phyloP scores from a whole-genome alignment of 202 grass and related monocot species.

The Panicum hallii region DNA sequence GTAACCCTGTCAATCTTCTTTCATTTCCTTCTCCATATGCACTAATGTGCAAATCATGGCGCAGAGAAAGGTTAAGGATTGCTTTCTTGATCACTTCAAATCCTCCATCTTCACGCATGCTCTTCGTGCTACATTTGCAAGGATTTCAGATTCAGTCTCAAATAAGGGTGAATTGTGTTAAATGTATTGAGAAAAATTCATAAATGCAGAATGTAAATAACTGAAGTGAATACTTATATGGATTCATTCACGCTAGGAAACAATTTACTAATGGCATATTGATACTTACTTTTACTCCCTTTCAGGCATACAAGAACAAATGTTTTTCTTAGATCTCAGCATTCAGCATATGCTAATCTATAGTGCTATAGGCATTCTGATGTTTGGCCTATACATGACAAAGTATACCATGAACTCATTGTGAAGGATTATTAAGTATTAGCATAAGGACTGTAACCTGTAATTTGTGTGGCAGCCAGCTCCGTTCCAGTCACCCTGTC shows the following conservation, averaged over 20 bases:
- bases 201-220: background rate
- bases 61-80: conserved; percentile 93
- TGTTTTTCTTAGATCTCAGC: background rate
- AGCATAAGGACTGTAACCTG: conserved; percentile 57
- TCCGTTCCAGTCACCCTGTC: conserved; percentile 98
- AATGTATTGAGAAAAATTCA: background rate
- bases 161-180: conserved; percentile 6
- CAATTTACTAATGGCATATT: background rate
- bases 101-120: conserved; percentile 92
- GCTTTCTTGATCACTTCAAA: conserved; percentile 95
- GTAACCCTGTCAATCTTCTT: conserved; percentile 86
- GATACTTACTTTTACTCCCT: background rate
- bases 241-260: background rate
- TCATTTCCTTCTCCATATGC: conserved; percentile 99
- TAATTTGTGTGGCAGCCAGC: conserved; percentile 99
- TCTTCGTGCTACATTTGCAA: conserved; percentile 78
- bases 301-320: background rate
- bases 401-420: background rate
- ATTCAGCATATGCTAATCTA: background rate
- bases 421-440: background rate
- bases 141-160: conserved; percentile 34
- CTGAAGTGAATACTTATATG: background rate
- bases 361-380: conserved; percentile 1
- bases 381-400: background rate
- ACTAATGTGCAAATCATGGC: conserved; percentile 91